Evolutionary conservation across 345 rosid species (phyloP).

Genomic region (Cardamine resedifolia): DNA sequence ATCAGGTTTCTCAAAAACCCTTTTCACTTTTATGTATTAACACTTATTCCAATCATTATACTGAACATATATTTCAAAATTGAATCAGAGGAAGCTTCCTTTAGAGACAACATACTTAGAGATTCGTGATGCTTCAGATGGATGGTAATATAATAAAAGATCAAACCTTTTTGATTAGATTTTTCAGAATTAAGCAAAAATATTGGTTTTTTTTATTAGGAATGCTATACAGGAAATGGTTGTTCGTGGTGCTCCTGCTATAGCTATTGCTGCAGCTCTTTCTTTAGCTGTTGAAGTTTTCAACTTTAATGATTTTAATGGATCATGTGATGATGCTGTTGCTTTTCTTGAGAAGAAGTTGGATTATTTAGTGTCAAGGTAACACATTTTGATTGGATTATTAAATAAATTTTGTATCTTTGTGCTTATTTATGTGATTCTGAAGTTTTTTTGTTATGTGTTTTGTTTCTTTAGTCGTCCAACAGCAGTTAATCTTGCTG

Average conservation of each 20-base stretch:
- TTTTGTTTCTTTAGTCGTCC: constrained; percentile 64
- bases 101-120: constrained; percentile 64
- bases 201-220: constrained; percentile 41
- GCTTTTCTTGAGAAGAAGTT: constrained; percentile 51
- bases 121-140: constrained; percentile 60
- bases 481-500: constrained; percentile 86
- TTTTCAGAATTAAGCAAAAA: not conserved
- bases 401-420: not conserved
- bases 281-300: constrained; percentile 87
- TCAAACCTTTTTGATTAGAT: not conserved
- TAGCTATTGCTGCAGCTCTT: constrained; percentile 91
- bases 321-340: constrained; percentile 60
- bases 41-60: not conserved
- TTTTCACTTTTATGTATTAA: not conserved
- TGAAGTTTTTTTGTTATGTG: not conserved
- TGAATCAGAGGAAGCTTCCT: constrained; percentile 83
- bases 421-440: constrained; percentile 13
- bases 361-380: constrained; percentile 87
- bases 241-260: constrained; percentile 98
- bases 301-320: constrained; percentile 51
- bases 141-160: constrained; percentile 59
- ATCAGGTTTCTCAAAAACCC: constrained; percentile 31
- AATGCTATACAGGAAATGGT: constrained; percentile 90
- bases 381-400: not conserved
- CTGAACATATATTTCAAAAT: not conserved